Base-by-base conservation (phyloP, 768 basidiomycete species). In the Tephrocybe sp. region DNA sequence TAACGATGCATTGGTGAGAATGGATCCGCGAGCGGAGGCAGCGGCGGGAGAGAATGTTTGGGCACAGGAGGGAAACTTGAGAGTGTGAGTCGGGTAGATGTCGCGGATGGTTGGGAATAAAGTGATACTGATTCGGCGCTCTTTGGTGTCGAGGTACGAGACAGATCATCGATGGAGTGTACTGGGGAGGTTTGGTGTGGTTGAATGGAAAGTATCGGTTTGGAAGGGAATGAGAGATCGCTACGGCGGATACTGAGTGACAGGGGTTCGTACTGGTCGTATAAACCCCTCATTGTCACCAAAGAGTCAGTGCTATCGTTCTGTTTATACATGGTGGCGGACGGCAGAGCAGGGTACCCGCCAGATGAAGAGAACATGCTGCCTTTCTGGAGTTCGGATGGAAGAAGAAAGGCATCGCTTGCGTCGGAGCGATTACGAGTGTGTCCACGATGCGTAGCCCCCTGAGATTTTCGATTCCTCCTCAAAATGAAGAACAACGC, bases 101-200 rank as follows among this genome's bases (percentile, higher is more conserved):
- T 20, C 34, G 48, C 48, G 12, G 56, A 52, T 14, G 34, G 44
- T 33, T 60, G 57, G 19, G 60, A 60, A n/a, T 60, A 58, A 11
- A 52, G 3, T 4, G 59, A 60, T n/a, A 49, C 48, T n/a, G 54
- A 52, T 4, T 13, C 17, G 13, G 41, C 44, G 13, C 50, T 45
- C 2, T 10, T 22, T 8, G 48, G 19, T 31, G 47, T 31, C 3
- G 34, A n/a, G 3, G 33, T 31, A 12, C 8, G 30, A 11, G 34
- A 19, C 10, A 33, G 17, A 20, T 12, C 13, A 8, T 17, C 4
- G 17, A 8, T 5, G 23, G n/a, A 22, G 17, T 19, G 4, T 14
- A 49, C 16, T 16, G 52, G 52, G 13, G 53, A 48, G 31, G 19
- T 19, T 4, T 53, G 48, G 11, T 43, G 51, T 12, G 51, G 3